Base-by-base conservation (phyloP, 2,329 filamentous ascomycete species). In the Aspergillus sp. region DNA sequence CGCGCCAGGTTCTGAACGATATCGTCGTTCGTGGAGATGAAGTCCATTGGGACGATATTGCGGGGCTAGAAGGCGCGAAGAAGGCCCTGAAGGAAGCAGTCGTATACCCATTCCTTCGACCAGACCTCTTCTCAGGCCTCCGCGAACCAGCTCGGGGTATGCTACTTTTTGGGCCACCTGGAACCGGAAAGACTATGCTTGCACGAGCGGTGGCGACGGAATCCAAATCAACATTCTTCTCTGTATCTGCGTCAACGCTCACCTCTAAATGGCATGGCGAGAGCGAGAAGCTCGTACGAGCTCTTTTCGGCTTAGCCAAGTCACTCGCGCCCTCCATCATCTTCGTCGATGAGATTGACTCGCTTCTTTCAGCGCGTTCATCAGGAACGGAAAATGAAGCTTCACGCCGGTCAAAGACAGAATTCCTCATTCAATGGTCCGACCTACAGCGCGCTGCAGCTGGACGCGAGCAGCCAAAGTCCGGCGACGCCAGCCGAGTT, bases 161-260 rank as follows among this genome's bases (percentile, higher is more conserved):
- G 91, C 82, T 99, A 1, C 82, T 99, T 1, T 99, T 99, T 70
- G 95, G 95, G 0, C 95, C 95, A 1, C 95, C 95, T 0, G 95
- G 95, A n/a, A 99, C 95, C 0, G 95, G 95, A 52, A 99, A 99
- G 76, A 99, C 95, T 0, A 99, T 99, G 95, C 81, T 99, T 39
- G 95, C 95, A 9, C 86, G 95, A 62, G 92, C 91, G 8, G 93
- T 98, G 0, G 95, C 95, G 1, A 98, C 95, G 0, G 95, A 99
- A 74, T 96, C 91, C 2, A 89, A 87, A 67, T 96, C 91, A 11
- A 96, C 96, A 0, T 99, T 98, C 76, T 98, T 99, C 77, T 96
- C 93, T 14, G 96, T 99, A 56, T 96, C 92, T 5, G 92, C 95
- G 15, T 96, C 91, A 70, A 96, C 90, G 66, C 78, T 99, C 64